A percentile compares a stretch with the other conserved stretches of the same genome.
Evolutionary conservation across 2,329 filamentous ascomycete genomes (phyloP).

Genomic region (Helicocarpus griseus): DNA sequence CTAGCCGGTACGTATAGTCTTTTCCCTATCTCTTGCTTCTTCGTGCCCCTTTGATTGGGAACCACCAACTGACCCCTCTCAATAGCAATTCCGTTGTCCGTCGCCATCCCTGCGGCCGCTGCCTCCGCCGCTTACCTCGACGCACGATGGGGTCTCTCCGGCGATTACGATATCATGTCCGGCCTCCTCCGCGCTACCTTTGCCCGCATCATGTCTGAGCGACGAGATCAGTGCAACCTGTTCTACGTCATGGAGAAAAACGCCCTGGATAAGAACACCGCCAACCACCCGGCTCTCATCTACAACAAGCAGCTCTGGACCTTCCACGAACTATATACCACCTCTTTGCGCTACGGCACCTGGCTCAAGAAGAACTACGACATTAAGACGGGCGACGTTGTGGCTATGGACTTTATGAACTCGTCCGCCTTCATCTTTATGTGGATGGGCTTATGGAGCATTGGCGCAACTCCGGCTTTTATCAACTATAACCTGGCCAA

Average conservation of each 20-base stretch:
- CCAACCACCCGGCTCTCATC: slow-evolving; percentile 48
- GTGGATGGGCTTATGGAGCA: slow-evolving; percentile 68
- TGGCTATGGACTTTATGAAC: slow-evolving; percentile 75
- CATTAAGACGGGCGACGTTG: slow-evolving; percentile 62
- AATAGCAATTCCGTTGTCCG: slow-evolving; percentile 27
- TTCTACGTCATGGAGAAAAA: slow-evolving; percentile 67
- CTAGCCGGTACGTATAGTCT: background rate
- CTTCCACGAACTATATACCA: slow-evolving; percentile 66
- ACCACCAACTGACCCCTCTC: background rate
- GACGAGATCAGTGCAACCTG: slow-evolving; percentile 53
- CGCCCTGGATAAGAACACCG: slow-evolving; percentile 48
- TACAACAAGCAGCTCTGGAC: slow-evolving; percentile 62
- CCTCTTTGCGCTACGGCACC: slow-evolving; percentile 59
- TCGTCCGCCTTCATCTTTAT: slow-evolving; percentile 68
- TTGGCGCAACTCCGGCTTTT: slow-evolving; percentile 74
- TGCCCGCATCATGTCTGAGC: slow-evolving; percentile 40
- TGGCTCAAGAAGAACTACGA: slow-evolving; percentile 60
- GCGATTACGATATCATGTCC: slow-evolving; percentile 55
- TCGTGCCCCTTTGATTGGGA: background rate
- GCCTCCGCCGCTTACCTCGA: slow-evolving; percentile 70
- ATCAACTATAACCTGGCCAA: slow-evolving; percentile 79
- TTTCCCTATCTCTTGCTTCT: no score
- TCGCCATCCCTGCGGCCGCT: slow-evolving; percentile 51
- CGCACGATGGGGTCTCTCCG: slow-evolving; percentile 56
- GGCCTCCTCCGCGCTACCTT: slow-evolving; percentile 41